These are phyloP conservation scores for Quercus alba DNA, from an alignment of 306 rosid genomes.

Conservation along the genomic window DNA sequence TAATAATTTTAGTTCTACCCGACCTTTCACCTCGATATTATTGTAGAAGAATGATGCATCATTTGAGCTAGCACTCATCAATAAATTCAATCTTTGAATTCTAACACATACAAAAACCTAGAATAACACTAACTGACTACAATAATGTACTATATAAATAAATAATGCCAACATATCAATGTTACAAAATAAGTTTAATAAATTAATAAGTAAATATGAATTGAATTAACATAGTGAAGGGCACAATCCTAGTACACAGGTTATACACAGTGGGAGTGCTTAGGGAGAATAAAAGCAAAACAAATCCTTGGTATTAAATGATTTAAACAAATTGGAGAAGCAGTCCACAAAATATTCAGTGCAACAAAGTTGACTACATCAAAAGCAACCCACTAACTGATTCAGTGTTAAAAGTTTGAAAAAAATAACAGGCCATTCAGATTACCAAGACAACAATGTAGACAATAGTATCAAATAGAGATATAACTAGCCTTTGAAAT, in stretches of 20 bases:
- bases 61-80: neutral
- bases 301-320: neutral
- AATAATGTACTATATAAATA: neutral
- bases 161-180: neutral
- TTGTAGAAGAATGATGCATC: neutral
- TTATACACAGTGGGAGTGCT: neutral
- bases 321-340: too few species aligned
- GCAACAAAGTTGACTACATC: too few species aligned
- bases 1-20: too few species aligned
- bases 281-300: neutral
- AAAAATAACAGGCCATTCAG: too few species aligned
- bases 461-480: too few species aligned
- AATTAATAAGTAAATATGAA: neutral
- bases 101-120: neutral
- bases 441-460: too few species aligned
- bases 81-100: neutral
- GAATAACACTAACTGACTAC: neutral
- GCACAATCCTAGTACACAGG: neutral
- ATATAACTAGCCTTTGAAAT: too few species aligned
- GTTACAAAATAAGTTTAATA: neutral
- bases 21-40: neutral
- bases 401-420: too few species aligned
- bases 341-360: too few species aligned
- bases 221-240: neutral
- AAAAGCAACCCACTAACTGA: too few species aligned